phyloP scores from a whole-genome alignment of 352 stramenopile genomes.

The Heterotrichella gracilis region DNA sequence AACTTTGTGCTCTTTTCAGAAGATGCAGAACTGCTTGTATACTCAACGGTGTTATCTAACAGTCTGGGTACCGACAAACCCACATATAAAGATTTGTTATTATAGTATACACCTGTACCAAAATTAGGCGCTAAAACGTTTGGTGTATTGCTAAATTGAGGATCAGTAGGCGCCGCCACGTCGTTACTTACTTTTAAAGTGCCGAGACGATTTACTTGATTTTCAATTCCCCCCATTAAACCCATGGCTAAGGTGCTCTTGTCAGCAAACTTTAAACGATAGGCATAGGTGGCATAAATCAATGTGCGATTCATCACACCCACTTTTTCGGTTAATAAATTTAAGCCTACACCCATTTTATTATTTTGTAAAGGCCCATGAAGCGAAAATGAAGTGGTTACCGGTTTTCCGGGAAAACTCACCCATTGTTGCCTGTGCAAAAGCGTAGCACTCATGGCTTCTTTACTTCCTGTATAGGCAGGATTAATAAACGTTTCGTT shows the following conservation, averaged over 20 bases:
- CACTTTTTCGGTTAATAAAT: neutral
- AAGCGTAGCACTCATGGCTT: neutral
- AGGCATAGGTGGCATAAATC: neutral
- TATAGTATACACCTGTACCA: neutral
- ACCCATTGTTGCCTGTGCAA: neutral
- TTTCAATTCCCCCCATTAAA: too few relatives aligned
- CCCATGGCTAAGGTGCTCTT: neutral
- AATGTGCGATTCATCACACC: neutral
- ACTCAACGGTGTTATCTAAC: neutral
- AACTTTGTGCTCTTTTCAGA: neutral
- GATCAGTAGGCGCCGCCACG: neutral
- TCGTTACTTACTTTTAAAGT: too few relatives aligned
- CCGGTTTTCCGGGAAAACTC: neutral
- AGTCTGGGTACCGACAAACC: neutral
- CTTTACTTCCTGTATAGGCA: neutral
- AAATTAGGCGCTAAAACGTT: constrained; percentile 7
- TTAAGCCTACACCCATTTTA: neutral
- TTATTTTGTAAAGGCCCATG: neutral
- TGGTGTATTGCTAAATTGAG: neutral
- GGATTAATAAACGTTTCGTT: neutral
- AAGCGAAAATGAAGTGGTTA: neutral
- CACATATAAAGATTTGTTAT: neutral
- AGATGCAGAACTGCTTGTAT: neutral
- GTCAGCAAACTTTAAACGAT: neutral
- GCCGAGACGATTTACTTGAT: too few relatives aligned